These are phyloP conservation scores for Begonia loranthoides DNA, from an alignment of 306 rosid species.

Conservation along the genomic window DNA sequence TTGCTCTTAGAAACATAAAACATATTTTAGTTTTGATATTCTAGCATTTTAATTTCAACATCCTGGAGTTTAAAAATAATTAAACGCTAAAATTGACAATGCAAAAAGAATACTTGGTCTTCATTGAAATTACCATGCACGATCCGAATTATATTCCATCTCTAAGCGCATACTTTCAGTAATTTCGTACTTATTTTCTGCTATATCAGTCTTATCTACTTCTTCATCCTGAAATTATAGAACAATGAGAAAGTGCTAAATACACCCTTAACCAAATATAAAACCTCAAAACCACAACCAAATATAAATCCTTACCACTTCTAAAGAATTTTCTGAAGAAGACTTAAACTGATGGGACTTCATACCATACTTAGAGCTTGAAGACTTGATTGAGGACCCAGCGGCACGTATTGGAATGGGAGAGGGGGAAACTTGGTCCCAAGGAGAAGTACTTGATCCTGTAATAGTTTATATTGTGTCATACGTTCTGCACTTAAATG, in stretches of 20 bases:
- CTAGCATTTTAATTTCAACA: too few relatives aligned
- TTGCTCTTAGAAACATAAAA: too few relatives aligned
- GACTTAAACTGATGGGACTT: conserved; percentile 48
- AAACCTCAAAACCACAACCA: not conserved
- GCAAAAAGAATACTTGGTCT: not conserved
- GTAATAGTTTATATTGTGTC: not conserved
- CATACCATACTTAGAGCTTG: conserved; percentile 41
- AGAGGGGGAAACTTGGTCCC: conserved; percentile 91
- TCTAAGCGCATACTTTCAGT: conserved; percentile 84
- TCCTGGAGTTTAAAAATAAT: not conserved
- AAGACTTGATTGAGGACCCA: conserved; percentile 60
- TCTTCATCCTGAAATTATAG: conserved; percentile 42
- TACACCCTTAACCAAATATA: not conserved
- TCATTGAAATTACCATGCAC: conserved; percentile 67
- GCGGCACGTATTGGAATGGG: conserved; percentile 90
- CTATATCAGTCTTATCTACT: conserved; percentile 24
- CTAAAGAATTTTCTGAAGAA: conserved; percentile 35
- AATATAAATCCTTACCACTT: conserved; percentile 33
- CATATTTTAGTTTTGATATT: too few relatives aligned
- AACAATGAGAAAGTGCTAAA: conserved; percentile 7
- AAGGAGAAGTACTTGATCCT: conserved; percentile 69
- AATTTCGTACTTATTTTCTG: conserved; percentile 58
- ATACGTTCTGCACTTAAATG: too few relatives aligned
- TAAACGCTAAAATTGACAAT: not conserved
- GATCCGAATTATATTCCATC: conserved; percentile 91